Conservation (phyloP, 768 basidiomycete species). For the Leccinum ochraceum region DNA sequence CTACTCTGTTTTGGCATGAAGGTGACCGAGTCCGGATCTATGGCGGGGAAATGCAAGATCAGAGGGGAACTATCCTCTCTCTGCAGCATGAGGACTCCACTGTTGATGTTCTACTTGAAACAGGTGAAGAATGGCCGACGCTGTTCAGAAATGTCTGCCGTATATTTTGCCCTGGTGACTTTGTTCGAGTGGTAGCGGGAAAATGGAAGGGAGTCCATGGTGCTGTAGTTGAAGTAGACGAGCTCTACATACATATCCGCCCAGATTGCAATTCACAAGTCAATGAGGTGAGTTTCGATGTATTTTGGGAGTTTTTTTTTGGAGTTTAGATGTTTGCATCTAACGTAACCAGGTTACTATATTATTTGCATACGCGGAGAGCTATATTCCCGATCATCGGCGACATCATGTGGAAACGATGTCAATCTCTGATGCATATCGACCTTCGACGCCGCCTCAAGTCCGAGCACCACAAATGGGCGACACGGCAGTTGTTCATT, state of each 20-base stretch:
- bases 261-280: background rate
- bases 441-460: too few relatives aligned
- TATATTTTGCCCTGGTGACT: background rate
- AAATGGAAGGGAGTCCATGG: too few relatives aligned
- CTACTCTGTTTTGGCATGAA: background rate
- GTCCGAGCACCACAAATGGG: too few relatives aligned
- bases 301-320: too few relatives aligned
- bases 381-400: too few relatives aligned
- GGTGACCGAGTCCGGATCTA: background rate
- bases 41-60: background rate
- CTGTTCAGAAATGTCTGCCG: background rate
- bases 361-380: too few relatives aligned
- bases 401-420: too few relatives aligned
- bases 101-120: background rate
- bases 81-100: background rate
- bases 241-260: background rate
- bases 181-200: background rate
- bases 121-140: background rate
- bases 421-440: too few relatives aligned
- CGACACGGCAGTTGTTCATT: background rate
- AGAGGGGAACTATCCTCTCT: background rate
- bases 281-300: background rate
- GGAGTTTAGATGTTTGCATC: too few relatives aligned
- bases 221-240: background rate
- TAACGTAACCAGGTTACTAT: too few relatives aligned